Evolutionary conservation across 345 rosid genomes (phyloP), one percentile per base, ranked within the genome.

Genomic region (Lagerstroemia speciosa): DNA sequence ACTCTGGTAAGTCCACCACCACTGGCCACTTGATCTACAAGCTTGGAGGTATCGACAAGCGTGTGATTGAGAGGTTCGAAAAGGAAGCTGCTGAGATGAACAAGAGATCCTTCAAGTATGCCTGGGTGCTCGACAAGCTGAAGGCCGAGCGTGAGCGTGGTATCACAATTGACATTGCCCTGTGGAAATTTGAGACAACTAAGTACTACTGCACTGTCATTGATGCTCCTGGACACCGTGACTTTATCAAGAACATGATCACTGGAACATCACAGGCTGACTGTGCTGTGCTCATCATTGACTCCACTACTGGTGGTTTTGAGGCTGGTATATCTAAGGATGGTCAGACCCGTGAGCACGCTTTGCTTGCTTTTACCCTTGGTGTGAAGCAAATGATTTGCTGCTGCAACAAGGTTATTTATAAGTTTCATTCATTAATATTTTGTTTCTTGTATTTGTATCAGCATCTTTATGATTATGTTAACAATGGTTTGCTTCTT

Each of bases 321-420:
- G 90, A 88, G 38, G 93, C 90, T 70, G 93, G 93, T 79, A 88
- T 88, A 68, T 88, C 93, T 52, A 88, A 88, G 82, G 93, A 88
- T 70, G 93, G 93, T 20, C 90, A 88, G 86, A 88, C 93, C 40
- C 85, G 90, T 75, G 87, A 87, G 81, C 91, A 86, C 57, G 83
- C 87, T 0, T 53, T 86, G 32, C 87, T 87, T 69, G 87, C 92
- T 9, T 87, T 87, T 65, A 85, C 89, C 33, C 92, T 86, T 43
- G 87, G 90, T 70, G 86, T 86, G 40, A 86, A 67, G 86, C 88
- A 86, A 72, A 86, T 83, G 92, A 87, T 87, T 36, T 87, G 89
- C 77, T 87, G 92, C 75, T 83, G 89, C 67, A 87, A 87, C 86
- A 87, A 87, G 87, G 88, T 82, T 12, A 11, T 64, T 4, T 33